These are phyloP conservation scores for Oryza officinalis DNA, from an alignment of 176 grass and related monocot species.

Conservation along the genomic window DNA sequence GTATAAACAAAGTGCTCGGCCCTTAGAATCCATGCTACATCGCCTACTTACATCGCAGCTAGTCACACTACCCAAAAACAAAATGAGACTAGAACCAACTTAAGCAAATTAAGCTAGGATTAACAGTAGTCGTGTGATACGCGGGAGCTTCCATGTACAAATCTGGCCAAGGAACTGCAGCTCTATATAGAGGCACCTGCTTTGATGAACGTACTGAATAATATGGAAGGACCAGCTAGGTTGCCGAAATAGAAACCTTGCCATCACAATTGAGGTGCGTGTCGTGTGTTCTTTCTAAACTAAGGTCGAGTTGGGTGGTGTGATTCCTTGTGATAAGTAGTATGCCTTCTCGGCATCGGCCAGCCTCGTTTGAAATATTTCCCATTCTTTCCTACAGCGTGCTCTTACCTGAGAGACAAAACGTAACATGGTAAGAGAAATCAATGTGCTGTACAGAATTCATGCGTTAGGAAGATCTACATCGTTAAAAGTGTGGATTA, in stretches of 20 bases:
- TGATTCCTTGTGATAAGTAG: slow-evolving; percentile 69
- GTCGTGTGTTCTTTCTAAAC: slow-evolving; percentile 39
- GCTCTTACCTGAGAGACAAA: slow-evolving; percentile 59
- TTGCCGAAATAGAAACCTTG: slow-evolving; percentile 40
- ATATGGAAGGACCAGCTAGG: slow-evolving; percentile 11
- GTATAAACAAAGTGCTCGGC: neutral
- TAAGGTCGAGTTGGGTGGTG: slow-evolving; percentile 53
- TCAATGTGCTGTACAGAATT: neutral
- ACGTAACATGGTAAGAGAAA: neutral
- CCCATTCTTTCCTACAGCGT: slow-evolving; percentile 90
- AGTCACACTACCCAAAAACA: slow-evolving; percentile 39
- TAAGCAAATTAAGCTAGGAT: slow-evolving; percentile 5
- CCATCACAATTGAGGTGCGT: neutral
- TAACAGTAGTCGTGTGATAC: slow-evolving; percentile 16
- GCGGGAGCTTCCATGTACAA: slow-evolving; percentile 42
- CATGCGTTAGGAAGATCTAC: neutral
- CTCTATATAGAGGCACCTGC: slow-evolving; percentile 15
- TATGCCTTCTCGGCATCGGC: slow-evolving; percentile 78
- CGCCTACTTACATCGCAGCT: slow-evolving; percentile 43
- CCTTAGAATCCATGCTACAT: slow-evolving; percentile 1
- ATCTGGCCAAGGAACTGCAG: slow-evolving; percentile 30
- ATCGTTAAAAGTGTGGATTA: neutral
- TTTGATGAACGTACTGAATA: slow-evolving; percentile 14
- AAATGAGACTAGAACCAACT: slow-evolving; percentile 27
- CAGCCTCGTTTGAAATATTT: slow-evolving; percentile 77